Percentiles rank a stretch among this genome's conserved stretches.
phyloP scores from a whole-genome alignment of 73 alveolate genomes.

The Effrenium voratum region DNA sequence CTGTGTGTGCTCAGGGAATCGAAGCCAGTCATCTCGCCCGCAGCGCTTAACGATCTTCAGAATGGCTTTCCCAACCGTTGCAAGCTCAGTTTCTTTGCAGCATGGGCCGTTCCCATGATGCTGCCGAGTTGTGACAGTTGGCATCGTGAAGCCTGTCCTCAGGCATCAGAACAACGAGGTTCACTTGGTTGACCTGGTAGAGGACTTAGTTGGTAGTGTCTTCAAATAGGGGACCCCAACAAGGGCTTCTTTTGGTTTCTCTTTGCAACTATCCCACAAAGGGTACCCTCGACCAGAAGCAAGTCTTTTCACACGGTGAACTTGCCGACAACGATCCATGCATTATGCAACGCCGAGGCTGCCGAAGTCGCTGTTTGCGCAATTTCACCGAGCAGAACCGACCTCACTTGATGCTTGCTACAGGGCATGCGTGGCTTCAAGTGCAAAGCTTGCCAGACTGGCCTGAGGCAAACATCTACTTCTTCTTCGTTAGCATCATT shows the following conservation, averaged over 20 bases:
- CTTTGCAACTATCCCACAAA: too few relatives aligned
- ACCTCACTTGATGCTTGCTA: background rate
- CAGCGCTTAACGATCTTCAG: constrained; percentile 38
- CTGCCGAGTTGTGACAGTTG: background rate
- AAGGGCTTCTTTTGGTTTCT: too few relatives aligned
- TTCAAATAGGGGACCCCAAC: too few relatives aligned
- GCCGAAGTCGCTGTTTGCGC: constrained; percentile 78
- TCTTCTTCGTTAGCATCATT: constrained; percentile 65
- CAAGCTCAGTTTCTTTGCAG: background rate
- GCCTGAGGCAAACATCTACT: constrained; percentile 80
- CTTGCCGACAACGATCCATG: too few relatives aligned
- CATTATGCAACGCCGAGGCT: background rate
- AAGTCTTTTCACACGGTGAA: too few relatives aligned
- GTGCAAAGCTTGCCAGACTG: background rate
- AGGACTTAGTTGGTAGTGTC: background rate
- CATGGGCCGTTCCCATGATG: background rate
- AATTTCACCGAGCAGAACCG: constrained; percentile 75
- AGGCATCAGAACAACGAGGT: constrained; percentile 84
- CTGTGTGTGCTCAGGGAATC: background rate
- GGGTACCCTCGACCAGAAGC: too few relatives aligned
- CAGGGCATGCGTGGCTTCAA: background rate
- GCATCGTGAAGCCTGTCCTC: background rate
- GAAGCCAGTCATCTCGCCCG: constrained; percentile 26
- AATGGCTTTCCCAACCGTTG: constrained; percentile 63
- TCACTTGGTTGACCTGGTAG: constrained; percentile 59